A percentile compares a stretch with the other conserved stretches of the same genome.
Conservation (phyloP, 805 yeast genomes). For the Yarrowia divulgata region DNA sequence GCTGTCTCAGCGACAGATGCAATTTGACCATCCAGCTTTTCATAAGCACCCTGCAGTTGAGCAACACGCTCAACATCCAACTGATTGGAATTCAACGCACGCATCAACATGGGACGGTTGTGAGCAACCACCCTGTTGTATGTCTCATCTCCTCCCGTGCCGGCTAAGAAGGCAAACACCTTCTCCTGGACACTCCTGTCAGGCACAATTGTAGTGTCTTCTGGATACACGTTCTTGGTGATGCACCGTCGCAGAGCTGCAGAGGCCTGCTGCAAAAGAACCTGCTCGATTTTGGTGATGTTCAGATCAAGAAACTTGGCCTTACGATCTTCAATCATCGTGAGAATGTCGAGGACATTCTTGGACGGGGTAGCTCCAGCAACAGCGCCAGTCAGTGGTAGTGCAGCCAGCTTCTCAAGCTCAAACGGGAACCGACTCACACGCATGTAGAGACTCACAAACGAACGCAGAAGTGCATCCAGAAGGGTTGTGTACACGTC, state of each 20-base stretch:
- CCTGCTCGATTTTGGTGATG: not conserved
- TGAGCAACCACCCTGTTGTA: conserved; percentile 25
- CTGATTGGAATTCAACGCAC: conserved; percentile 16
- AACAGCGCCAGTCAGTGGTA: not conserved
- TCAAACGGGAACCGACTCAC: conserved; percentile 19
- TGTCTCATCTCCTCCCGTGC: not conserved
- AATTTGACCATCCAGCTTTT: conserved; percentile 14
- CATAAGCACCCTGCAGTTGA: conserved; percentile 15
- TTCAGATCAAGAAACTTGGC: not conserved
- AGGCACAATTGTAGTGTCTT: not conserved
- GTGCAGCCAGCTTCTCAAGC: conserved; percentile 12
- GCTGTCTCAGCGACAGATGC: conserved; percentile 17
- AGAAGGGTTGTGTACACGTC: conserved; percentile 4
- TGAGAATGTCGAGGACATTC: not conserved
- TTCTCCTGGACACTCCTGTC: conserved; percentile 8
- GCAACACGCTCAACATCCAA: conserved; percentile 13
- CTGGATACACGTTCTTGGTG: conserved; percentile 21
- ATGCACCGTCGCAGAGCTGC: conserved; percentile 17
- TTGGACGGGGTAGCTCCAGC: not conserved
- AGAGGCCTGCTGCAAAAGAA: conserved; percentile 11
- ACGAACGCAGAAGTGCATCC: conserved; percentile 23
- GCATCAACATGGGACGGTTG: conserved; percentile 18
- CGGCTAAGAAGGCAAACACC: conserved; percentile 5
- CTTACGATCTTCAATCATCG: not conserved
- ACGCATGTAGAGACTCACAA: conserved; percentile 23